Percentiles rank a stretch among this genome's conserved stretches.
phyloP scores from a whole-genome alignment of 108 stramenopile species.

The Cylindrotheca fusiformis region DNA sequence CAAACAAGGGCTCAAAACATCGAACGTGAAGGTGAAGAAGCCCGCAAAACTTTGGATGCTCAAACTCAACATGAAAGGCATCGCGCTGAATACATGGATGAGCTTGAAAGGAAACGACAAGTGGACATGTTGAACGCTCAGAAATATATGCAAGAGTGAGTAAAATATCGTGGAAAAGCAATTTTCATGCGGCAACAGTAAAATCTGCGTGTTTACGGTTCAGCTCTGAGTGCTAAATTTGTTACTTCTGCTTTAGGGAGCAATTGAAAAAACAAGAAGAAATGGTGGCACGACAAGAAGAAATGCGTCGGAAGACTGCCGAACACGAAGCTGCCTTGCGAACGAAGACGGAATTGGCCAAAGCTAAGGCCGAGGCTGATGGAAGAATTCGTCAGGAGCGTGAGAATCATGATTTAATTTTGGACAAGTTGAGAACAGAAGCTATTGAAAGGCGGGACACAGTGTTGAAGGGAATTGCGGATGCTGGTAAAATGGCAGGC shows the following conservation, averaged over 20 bases:
- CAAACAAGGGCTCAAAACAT: slow-evolving; percentile 85
- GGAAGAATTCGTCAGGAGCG: slow-evolving; percentile 95
- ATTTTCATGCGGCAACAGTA: neutral
- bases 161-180: slow-evolving; percentile 11
- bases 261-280: slow-evolving; percentile 96
- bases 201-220: neutral
- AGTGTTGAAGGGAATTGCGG: slow-evolving; percentile 88
- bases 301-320: slow-evolving; percentile 95
- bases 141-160: slow-evolving; percentile 94
- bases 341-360: slow-evolving; percentile 88
- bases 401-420: slow-evolving; percentile 93
- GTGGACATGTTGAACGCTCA: slow-evolving; percentile 96
- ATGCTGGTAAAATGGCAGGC: slow-evolving; percentile 87
- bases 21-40: slow-evolving; percentile 93
- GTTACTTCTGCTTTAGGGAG: slow-evolving; percentile 47
- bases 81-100: slow-evolving; percentile 88
- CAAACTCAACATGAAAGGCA: slow-evolving; percentile 94
- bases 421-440: slow-evolving; percentile 85
- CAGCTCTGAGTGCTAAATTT: neutral
- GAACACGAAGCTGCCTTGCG: slow-evolving; percentile 93
- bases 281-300: slow-evolving; percentile 93
- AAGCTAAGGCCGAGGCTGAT: slow-evolving; percentile 92
- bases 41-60: slow-evolving; percentile 90
- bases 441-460: slow-evolving; percentile 90
- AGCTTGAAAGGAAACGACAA: slow-evolving; percentile 95